Evolutionary conservation across 2,329 filamentous ascomycete genomes (phyloP).

Genomic region (Botrytis aclada): DNA sequence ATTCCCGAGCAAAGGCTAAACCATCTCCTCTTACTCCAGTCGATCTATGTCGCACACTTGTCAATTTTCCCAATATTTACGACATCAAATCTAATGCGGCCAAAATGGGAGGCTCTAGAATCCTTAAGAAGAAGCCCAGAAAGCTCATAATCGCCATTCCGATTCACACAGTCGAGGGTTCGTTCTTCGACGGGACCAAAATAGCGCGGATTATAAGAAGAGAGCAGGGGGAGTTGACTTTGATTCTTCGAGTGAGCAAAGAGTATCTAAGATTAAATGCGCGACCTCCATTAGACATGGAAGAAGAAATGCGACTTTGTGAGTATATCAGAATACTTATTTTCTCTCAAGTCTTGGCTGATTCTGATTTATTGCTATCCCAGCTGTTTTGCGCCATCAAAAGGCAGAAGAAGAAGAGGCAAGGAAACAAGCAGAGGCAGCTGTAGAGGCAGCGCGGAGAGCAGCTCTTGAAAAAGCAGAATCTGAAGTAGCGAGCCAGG

Average conservation of each 20-base stretch:
- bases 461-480: background rate
- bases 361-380: background rate
- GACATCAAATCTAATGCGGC: background rate
- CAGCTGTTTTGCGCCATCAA: background rate
- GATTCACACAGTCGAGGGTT: fast-evolving
- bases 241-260: background rate
- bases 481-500: too few relatives aligned
- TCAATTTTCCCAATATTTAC: background rate
- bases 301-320: slow-evolving; percentile 7
- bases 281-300: background rate
- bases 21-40: background rate
- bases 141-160: background rate
- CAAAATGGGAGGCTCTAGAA: background rate
- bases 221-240: background rate
- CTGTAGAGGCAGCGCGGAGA: background rate
- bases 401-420: background rate
- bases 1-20: background rate
- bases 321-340: background rate
- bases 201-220: background rate
- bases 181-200: background rate
- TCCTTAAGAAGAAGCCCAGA: background rate
- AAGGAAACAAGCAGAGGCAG: too few relatives aligned
- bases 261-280: background rate
- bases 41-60: background rate
- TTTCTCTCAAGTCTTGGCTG: background rate